Percentiles rank a stretch among this genome's conserved stretches.
Evolutionary conservation across 345 rosid species (phyloP).

Genomic region (Adansonia digitata): DNA sequence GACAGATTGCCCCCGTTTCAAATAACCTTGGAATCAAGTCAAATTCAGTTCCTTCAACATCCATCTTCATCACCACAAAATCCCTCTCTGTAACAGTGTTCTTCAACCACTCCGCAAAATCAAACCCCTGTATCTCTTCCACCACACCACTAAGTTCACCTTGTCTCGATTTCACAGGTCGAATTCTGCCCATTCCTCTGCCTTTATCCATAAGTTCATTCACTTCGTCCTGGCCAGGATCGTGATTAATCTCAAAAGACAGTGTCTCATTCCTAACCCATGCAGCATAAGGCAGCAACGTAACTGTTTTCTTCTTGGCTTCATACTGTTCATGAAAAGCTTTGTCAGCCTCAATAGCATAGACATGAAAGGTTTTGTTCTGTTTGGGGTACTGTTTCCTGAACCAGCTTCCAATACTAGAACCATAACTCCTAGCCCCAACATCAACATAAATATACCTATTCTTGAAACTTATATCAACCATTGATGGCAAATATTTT

Average conservation of each 20-base stretch:
- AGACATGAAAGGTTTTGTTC: conserved; percentile 80
- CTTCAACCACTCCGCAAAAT: conserved; percentile 92
- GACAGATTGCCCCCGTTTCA: conserved; percentile 82
- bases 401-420: conserved; percentile 97
- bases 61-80: conserved; percentile 99
- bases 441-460: conserved; percentile 91
- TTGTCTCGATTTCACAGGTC: conserved; percentile 34
- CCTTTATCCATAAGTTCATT: conserved; percentile 49
- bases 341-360: conserved; percentile 86
- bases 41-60: conserved; percentile 98
- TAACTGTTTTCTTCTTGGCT: conserved; percentile 54
- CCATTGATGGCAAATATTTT: conserved; percentile 74
- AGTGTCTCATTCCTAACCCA: conserved; percentile 95
- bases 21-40: conserved; percentile 78
- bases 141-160: conserved; percentile 45
- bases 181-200: conserved; percentile 97
- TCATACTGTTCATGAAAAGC: conserved; percentile 63
- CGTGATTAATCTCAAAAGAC: conserved; percentile 75
- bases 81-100: conserved; percentile 65
- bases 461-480: conserved; percentile 79
- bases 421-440: conserved; percentile 92
- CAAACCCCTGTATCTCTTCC: conserved; percentile 73
- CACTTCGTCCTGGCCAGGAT: conserved; percentile 38
- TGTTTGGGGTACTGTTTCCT: conserved; percentile 90
- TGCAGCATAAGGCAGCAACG: conserved; percentile 83